Evolutionary conservation across 768 basidiomycete species (phyloP), one percentile per base, ranked within the genome.

Genomic region (Amanita pallidorosea): DNA sequence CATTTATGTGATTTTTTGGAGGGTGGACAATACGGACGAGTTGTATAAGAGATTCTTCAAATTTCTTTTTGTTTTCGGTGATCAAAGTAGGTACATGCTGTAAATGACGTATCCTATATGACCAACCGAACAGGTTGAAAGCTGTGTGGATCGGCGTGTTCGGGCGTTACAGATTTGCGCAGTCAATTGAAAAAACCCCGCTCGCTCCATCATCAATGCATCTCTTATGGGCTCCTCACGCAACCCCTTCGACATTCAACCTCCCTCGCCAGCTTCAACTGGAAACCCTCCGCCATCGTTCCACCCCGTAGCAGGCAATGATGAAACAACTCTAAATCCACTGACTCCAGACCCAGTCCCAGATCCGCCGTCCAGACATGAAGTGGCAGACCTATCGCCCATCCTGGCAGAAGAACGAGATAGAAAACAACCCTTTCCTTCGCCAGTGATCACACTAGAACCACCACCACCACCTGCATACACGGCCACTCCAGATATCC

Each of bases 381-480:
- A 44, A 29, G 9, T 22, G 0, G 15, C 20, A 53, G 43, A 49
- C 15, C 34, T 46, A 43, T 46, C 53, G 17, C 49, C 50, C 34
- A 23, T 55, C 31, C 27, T 54, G 27, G 6, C 6, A 12, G 31
- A 31, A 31, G 31, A 12, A 22, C 33, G 41, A 49, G 38, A 44
- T 17, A 31, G 31, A 31, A 31, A 31, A 9, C 37, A 23, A 31
- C 44, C 35, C 35, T 36, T 35, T 48, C 15, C 56, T 44, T 27
- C 31, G 42, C 40, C 53, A 13, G 45, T 49, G 4, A 45, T 34
- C 23, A 55, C 57, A 18, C 15, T 47, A 35, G 45, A 33, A 18
- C 34, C 45, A 0, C 29, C 20, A 2, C 36, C 36, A 2, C 86
- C 85, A 1, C 87, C 87, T 0, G 79, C 85, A 0, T 89, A 88